phyloP scores from a whole-genome alignment of 1,284 basidiomycete species.

The Cystobasidiaceae sp. region DNA sequence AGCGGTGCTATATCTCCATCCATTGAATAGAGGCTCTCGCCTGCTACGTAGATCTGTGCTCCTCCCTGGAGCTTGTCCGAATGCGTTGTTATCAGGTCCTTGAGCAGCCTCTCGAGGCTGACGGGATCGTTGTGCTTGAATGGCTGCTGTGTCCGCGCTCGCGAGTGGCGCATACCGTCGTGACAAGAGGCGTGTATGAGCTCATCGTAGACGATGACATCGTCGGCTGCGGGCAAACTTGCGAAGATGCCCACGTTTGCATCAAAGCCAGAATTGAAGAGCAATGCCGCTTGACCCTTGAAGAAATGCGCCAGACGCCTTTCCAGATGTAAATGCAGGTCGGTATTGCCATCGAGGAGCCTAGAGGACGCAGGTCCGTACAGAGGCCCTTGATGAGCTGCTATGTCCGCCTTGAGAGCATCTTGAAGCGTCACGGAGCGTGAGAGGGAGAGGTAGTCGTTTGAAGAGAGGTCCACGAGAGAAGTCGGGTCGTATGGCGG shows the following conservation, averaged over 20 bases:
- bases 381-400: constrained; percentile 48
- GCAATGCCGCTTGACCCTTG: constrained; percentile 57
- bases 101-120: constrained; percentile 32
- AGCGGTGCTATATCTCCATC: constrained; percentile 86
- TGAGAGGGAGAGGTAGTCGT: constrained; percentile 88
- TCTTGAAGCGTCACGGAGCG: constrained; percentile 56
- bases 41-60: constrained; percentile 57
- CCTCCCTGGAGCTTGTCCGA: constrained; percentile 23
- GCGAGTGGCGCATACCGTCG: constrained; percentile 73
- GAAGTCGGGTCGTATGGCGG: constrained; percentile 6
- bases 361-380: constrained; percentile 83
- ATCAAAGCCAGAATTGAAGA: constrained; percentile 94
- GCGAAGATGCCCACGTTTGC: constrained; percentile 83
- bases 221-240: constrained; percentile 69
- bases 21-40: constrained; percentile 92
- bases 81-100: constrained; percentile 25
- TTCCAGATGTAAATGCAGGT: constrained; percentile 65
- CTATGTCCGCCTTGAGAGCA: constrained; percentile 52
- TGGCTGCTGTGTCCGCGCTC: constrained; percentile 52
- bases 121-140: constrained; percentile 72
- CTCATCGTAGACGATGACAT: constrained; percentile 77
- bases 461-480: constrained; percentile 70
- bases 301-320: constrained; percentile 63
- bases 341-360: constrained; percentile 72
- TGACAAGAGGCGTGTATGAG: constrained; percentile 89